Percentiles rank a stretch among this genome's conserved stretches.
These are phyloP conservation scores for Iris pallida DNA, from an alignment of 116 monocot genomes.

Conservation along the genomic window DNA sequence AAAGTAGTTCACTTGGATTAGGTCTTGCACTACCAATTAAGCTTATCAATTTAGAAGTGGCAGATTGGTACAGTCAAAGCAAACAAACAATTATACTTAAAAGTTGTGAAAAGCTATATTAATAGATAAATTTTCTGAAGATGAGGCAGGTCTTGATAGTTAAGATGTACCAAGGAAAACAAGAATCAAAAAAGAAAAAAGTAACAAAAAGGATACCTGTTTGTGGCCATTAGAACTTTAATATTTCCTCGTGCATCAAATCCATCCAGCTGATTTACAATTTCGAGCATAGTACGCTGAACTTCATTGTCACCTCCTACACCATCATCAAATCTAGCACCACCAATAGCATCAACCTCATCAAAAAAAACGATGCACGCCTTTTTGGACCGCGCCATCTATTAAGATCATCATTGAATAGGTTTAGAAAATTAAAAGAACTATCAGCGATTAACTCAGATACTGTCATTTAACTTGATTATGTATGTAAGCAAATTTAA, in stretches of 20 bases:
- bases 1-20: no score
- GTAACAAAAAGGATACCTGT: slow-evolving; percentile 34
- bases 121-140: not conserved
- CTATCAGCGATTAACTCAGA: not conserved
- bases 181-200: not conserved
- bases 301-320: slow-evolving; percentile 94
- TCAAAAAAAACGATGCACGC: slow-evolving; percentile 86
- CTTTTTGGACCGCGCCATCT: slow-evolving; percentile 95
- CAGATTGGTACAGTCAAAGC: no score
- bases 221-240: slow-evolving; percentile 84
- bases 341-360: slow-evolving; percentile 88
- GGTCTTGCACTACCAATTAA: no score
- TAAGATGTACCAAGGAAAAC: not conserved
- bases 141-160: not conserved
- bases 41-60: no score
- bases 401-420: not conserved
- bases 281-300: slow-evolving; percentile 88
- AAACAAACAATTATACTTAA: not conserved
- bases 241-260: slow-evolving; percentile 86
- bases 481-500: not conserved
- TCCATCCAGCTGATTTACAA: slow-evolving; percentile 82
- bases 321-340: slow-evolving; percentile 85
- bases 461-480: not conserved
- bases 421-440: not conserved
- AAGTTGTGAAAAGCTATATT: not conserved